Evolutionary conservation across 1,284 basidiomycete genomes (phyloP).

Genomic region (Trichosporon asahii): DNA sequence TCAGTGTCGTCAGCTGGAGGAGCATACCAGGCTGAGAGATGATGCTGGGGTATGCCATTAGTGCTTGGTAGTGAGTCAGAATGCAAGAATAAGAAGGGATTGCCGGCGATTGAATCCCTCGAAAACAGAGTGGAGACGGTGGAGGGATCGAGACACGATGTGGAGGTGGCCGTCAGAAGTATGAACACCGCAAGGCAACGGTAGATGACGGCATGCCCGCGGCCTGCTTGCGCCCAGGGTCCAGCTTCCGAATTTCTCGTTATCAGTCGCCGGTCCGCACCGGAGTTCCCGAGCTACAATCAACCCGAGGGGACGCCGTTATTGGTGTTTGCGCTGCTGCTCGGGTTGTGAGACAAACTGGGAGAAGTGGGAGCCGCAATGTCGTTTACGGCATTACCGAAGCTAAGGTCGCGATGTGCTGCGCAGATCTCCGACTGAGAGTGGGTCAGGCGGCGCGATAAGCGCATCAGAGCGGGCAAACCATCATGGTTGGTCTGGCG

Average conservation of each 20-base stretch:
- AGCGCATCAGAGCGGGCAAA: no score
- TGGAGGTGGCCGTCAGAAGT: neutral
- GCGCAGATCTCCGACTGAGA: no score
- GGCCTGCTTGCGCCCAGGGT: neutral
- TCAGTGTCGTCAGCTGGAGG: neutral
- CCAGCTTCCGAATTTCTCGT: neutral
- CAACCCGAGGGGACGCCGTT: no score
- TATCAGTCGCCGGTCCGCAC: neutral
- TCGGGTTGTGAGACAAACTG: neutral
- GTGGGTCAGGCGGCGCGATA: no score
- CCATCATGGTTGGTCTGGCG: no score
- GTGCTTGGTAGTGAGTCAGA: no score
- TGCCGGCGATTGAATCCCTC: neutral
- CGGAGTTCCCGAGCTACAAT: neutral
- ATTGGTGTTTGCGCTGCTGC: neutral
- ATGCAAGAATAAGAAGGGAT: neutral
- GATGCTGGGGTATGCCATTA: conserved; percentile 36
- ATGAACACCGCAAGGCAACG: neutral
- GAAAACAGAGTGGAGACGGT: neutral
- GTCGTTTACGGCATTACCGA: neutral
- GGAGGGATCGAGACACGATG: no score
- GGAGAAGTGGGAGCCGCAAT: neutral
- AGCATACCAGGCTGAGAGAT: conserved; percentile 32
- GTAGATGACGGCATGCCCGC: neutral
- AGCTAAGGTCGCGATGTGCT: neutral